Conservation (phyloP, 495 filamentous ascomycete species). For the Penicillium flavigenum region DNA sequence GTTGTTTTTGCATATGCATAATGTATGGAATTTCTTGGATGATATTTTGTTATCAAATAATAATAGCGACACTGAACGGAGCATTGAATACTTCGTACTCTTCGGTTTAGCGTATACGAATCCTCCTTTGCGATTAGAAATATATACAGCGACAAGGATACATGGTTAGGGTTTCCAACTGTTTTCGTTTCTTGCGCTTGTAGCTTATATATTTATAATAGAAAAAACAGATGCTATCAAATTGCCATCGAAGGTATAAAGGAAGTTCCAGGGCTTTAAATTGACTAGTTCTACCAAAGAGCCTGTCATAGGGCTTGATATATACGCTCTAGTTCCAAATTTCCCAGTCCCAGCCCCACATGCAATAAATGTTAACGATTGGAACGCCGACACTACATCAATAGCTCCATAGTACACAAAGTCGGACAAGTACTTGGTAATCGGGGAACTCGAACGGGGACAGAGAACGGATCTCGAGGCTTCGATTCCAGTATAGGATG, state of each 20-base stretch:
- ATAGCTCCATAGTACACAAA: neutral
- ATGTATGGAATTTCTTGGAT: slow-evolving; percentile 4
- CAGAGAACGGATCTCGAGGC: neutral
- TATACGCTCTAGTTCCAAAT: neutral
- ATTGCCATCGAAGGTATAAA: neutral
- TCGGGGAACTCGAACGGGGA: neutral
- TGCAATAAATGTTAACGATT: neutral
- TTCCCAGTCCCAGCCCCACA: neutral
- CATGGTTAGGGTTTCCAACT: neutral
- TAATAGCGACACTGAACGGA: neutral
- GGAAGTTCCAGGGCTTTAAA: neutral
- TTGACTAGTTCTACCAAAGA: neutral
- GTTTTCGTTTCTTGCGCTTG: neutral
- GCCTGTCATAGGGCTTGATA: neutral
- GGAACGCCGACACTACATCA: neutral
- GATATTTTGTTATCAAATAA: slow-evolving; percentile 1
- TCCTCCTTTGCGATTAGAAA: too few relatives aligned
- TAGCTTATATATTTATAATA: neutral
- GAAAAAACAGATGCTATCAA: neutral
- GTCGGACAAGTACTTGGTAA: neutral
- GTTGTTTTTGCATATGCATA: slow-evolving; percentile 17
- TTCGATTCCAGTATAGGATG: neutral
- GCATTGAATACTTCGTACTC: neutral
- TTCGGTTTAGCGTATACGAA: neutral
- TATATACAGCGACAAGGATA: neutral